Conservation (phyloP, 306 rosid species). For the Styphnolobium japonicum region DNA sequence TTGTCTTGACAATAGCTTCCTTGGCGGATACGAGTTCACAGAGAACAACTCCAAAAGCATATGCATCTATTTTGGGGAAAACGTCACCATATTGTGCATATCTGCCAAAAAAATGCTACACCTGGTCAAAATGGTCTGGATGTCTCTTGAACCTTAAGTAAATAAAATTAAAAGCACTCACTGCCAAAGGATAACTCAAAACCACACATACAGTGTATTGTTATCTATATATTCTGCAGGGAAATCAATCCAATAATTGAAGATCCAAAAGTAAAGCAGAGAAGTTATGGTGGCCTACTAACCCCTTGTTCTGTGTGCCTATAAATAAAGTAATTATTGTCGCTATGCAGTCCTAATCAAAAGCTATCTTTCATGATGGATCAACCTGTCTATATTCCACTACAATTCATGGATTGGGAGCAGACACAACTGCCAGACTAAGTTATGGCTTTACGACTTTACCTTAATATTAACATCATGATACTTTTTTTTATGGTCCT, state of each 20-base stretch:
- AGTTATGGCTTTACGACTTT: neutral
- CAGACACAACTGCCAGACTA: neutral
- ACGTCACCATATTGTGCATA: neutral
- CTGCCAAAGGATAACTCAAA: neutral
- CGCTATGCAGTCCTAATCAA: neutral
- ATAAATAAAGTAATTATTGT: neutral
- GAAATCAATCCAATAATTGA: neutral
- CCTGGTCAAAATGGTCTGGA: neutral
- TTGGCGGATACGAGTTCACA: neutral
- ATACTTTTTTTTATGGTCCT: no score
- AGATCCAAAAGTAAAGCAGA: neutral
- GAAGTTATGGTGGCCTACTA: neutral
- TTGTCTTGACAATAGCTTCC: slow-evolving; percentile 60
- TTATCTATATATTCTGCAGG: neutral
- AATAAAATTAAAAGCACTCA: neutral
- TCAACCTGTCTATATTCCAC: neutral
- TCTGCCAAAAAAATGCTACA: neutral
- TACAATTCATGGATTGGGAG: neutral
- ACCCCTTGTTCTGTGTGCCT: neutral
- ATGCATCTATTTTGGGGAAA: neutral
- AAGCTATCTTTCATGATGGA: neutral
- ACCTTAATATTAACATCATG: neutral
- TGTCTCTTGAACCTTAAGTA: neutral
- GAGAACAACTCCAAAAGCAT: no score
- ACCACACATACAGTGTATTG: neutral